Base-by-base conservation (phyloP, 202 grass and related monocot species). In the Cymbopogon flexuosus region DNA sequence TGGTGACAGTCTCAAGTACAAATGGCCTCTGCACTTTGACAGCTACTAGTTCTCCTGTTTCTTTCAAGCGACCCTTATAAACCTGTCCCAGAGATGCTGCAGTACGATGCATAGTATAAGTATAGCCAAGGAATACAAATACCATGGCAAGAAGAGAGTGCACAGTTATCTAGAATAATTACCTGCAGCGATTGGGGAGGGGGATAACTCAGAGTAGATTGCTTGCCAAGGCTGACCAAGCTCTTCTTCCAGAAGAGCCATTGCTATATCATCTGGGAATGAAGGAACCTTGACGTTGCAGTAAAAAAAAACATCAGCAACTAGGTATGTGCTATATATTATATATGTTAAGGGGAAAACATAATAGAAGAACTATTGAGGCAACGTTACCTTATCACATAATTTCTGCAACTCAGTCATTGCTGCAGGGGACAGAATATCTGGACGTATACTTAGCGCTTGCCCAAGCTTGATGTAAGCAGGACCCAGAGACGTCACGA, bases 401-500 rank as follows among this genome's bases (percentile, higher is more conserved):
- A 98, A 79, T 52, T 98, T 98, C 76, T 98, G 95, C 82, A 98
- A 67, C 61, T 98, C 95, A 2, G 79, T 93, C 95, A 98, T 98
- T 15, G 95, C 95, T 52, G 92, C 84, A 74, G 95, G 95, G 70
- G 95, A 98, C 31, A 98, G 85, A 82, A 98, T 94, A 35, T 98
- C 95, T 18, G 95, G 95, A 15, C 92, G 88, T 78, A 98, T 98
- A 49, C 95, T 98, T 34, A 93, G 73, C 35, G 92, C 95, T 73
- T 98, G 95, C 30, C 95, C 95, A 72, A 98, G 90, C 76, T 98
- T 94, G 62, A 98, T 98, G 56, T 98, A 98, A n/a, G 95, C 95
- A 68, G 95, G 95, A 73, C 95, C 95, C 40, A 97, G 16, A 34
- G 95, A 97, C n/a, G 95, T 97, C 10, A 97, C 95, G 45, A 97